phyloP scores from a whole-genome alignment of 1,139 yeast species.

The Candida sp. region DNA sequence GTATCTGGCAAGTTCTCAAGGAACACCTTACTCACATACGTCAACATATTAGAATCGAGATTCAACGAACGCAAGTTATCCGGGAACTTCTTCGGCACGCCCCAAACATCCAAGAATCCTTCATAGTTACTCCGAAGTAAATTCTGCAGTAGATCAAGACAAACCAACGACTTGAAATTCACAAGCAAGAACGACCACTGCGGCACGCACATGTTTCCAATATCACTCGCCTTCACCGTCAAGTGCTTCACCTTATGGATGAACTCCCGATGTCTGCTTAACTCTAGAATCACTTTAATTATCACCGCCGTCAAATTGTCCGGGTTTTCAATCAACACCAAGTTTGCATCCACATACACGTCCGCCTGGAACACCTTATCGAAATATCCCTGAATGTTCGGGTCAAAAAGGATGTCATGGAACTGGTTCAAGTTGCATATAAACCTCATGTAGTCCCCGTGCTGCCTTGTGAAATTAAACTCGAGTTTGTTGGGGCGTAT shows the following conservation, averaged over 20 bases:
- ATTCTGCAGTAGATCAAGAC: conserved; percentile 33
- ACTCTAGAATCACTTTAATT: conserved; percentile 15
- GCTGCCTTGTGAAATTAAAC: conserved; percentile 30
- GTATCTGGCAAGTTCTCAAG: conserved; percentile 31
- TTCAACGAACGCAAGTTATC: conserved; percentile 24
- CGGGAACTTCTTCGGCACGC: conserved; percentile 32
- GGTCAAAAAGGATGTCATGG: conserved; percentile 19
- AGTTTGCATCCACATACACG: conserved; percentile 31
- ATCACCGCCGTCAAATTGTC: conserved; percentile 17
- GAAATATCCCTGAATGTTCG: conserved; percentile 20
- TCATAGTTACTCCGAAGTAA: conserved; percentile 22
- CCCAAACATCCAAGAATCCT: conserved; percentile 25
- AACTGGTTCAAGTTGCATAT: conserved; percentile 28
- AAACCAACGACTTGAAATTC: conserved; percentile 24
- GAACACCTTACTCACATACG: conserved; percentile 23
- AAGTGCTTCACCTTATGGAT: conserved; percentile 25
- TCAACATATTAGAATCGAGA: conserved; percentile 31
- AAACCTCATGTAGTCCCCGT: conserved; percentile 32
- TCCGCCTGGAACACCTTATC: conserved; percentile 23
- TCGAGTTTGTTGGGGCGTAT: conserved; percentile 30
- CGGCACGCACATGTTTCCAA: conserved; percentile 36
- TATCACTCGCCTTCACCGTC: conserved; percentile 37
- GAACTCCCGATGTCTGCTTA: conserved; percentile 11
- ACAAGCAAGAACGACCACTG: conserved; percentile 39
- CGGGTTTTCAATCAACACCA: conserved; percentile 20